Evolutionary conservation across 2,329 filamentous ascomycete genomes (phyloP).

Genomic region (Fusarium pseudocircinatum): DNA sequence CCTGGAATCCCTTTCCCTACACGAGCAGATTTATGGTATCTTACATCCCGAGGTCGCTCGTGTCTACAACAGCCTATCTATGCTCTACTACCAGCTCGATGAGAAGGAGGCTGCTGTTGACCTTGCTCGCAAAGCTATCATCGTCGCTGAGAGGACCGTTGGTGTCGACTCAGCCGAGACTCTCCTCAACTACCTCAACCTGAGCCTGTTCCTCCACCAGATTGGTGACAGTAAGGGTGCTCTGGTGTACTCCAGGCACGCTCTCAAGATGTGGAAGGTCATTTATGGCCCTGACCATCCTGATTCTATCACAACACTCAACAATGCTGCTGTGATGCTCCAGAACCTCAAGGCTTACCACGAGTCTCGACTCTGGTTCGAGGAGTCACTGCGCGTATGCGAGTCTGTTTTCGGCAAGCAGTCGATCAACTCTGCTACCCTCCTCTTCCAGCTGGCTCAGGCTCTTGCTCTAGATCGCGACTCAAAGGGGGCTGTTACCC

Average conservation of each 20-base stretch:
- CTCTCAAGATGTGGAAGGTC: constrained; percentile 94
- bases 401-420: constrained; percentile 89
- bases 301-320: constrained; percentile 97
- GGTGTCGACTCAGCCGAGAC: constrained; percentile 95
- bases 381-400: constrained; percentile 88
- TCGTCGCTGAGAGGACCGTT: constrained; percentile 93
- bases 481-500: constrained; percentile 86
- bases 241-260: constrained; percentile 90
- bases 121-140: constrained; percentile 93
- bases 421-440: constrained; percentile 91
- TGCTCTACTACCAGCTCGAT: constrained; percentile 96
- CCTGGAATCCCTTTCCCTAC: constrained; percentile 92
- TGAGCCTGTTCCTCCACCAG: constrained; percentile 93
- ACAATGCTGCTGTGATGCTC: constrained; percentile 98
- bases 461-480: constrained; percentile 95
- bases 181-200: constrained; percentile 93
- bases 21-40: constrained; percentile 99
- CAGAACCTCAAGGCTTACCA: constrained; percentile 95
- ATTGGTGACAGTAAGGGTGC: constrained; percentile 89
- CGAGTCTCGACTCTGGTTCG: constrained; percentile 96
- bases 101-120: constrained; percentile 97
- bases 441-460: constrained; percentile 97
- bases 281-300: constrained; percentile 95
- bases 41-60: constrained; percentile 95
- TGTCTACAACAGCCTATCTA: constrained; percentile 93